Conservation (phyloP, 2,329 filamentous ascomycete species). For the Aspergillus caelatus region DNA sequence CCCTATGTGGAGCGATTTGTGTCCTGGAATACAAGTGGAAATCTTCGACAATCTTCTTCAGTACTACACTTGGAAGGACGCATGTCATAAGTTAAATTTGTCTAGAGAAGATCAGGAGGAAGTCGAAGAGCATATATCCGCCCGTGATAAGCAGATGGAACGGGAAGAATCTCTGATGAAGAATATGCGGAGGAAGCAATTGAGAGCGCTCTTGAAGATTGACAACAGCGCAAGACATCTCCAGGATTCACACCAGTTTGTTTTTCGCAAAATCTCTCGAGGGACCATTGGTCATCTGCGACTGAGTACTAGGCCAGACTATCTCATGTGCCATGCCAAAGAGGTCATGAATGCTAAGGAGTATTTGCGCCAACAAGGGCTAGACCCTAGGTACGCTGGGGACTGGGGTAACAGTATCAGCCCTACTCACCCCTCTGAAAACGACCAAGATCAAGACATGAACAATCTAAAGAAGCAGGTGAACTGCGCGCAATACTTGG, state of each 20-base stretch:
- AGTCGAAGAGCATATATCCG: slow-evolving; percentile 18
- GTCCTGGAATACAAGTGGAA: slow-evolving; percentile 36
- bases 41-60: slow-evolving; percentile 38
- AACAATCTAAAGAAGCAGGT: not conserved
- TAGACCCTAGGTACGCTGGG: slow-evolving; percentile 19
- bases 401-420: slow-evolving; percentile 36
- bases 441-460: not conserved
- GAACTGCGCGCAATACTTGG: not conserved
- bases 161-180: slow-evolving; percentile 32
- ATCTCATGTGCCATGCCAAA: slow-evolving; percentile 31
- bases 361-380: slow-evolving; percentile 24
- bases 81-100: slow-evolving; percentile 30
- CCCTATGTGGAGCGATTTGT: slow-evolving; percentile 38
- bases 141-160: slow-evolving; percentile 30
- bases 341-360: slow-evolving; percentile 36
- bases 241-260: slow-evolving; percentile 30
- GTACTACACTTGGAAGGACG: slow-evolving; percentile 21
- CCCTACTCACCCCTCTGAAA: slow-evolving; percentile 4
- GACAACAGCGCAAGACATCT: slow-evolving; percentile 34
- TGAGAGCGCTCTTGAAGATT: slow-evolving; percentile 31
- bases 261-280: slow-evolving; percentile 30
- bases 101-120: slow-evolving; percentile 24
- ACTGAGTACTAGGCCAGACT: slow-evolving; percentile 20
- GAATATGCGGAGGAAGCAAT: slow-evolving; percentile 40
- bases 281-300: slow-evolving; percentile 20